Evolutionary conservation across 257 asterid genomes (phyloP), one percentile per base, ranked within the genome.

Genomic region (Henckelia pumila): DNA sequence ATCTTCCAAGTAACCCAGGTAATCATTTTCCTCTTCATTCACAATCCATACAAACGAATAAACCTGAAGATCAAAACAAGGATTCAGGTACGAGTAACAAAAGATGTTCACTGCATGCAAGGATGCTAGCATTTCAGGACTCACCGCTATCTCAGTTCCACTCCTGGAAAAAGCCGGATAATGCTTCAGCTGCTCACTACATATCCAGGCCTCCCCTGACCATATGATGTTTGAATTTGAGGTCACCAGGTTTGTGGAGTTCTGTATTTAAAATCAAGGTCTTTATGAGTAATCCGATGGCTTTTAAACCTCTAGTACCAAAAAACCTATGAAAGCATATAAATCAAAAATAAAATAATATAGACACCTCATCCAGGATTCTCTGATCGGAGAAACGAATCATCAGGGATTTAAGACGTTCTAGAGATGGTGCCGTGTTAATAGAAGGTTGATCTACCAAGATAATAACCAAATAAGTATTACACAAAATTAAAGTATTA

Each of bases 161-260:
- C 70, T 70, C 71, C 71, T 59, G 76, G 49, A 37, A 63, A 84
- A 77, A 56, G 86, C 78, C 7, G 82, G 83, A 76, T 81, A 89
- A 61, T 89, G 96, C 75, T 71, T 77, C 56, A 80, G 88, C 76
- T 75, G 70, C 75, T 77, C 70, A 14, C 59, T 30, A 35, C 96
- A 84, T 71, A 64, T 64, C 78, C 75, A 76, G 64, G 83, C 78
- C 56, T 77, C 78, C 14, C 91, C 91, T 21, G 72, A 71, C 94
- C 96, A 88, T 56, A 40, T 29, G 20, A 78, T 75, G 44, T 73
- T 76, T 60, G 84, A 67, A 59, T 56, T 63, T 6, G 56, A 58
- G 4, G 71, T 57, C 58, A 53, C 70, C 33, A 22, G 17, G 29
- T 75, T 74, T 50, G 77, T 35, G 62, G 70, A 28, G 56, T 37